Base-by-base conservation (phyloP, 768 basidiomycete genomes). In the Obba rivulosa region DNA sequence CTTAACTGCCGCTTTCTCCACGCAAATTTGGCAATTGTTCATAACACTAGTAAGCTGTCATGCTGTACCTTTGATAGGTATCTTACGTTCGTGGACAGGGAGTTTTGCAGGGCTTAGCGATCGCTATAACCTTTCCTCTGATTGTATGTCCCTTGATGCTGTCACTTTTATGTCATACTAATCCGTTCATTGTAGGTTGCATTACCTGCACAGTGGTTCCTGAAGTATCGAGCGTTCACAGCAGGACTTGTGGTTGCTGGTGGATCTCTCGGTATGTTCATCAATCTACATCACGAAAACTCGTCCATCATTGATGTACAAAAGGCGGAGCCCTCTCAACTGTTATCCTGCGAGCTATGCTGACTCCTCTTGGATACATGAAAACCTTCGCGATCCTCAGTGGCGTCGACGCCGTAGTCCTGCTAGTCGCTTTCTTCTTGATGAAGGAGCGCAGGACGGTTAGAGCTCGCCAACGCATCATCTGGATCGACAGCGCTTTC, bases 321-420 rank as follows among this genome's bases (percentile, higher is more conserved):
- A 5, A 20, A 58, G 57, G 57, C 25, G 57, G 53, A 17, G 57
- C 57, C 11, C 37, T 55, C 20, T 48, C 47, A 3, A 50, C 57
- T 8, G 25, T 50, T 7, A 40, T 58, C 14, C 49, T 56, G 34
- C 47, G 51, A 14, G 38, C 41, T 37, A 42, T 58, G 18, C 56
- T 70, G 1, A 57, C 59, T 5, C 52, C 51, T 4, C 21, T 69
- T 24, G 66, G 68, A 1, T 63, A 66, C 39, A 55, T 63, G 13
- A 59, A 63, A 18, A 62, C 67, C 3, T 59, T 69, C 43, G 54
- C 66, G 14, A 57, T 63, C 37, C 66, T 66, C 48, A 56, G 61
- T 31, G 60, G 55, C 46, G 46, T 61, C 39, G 58, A 65, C 45
- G 60, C 59, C 4, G 49, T 63, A 7, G 43, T 61, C 4, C 59